Conservation (phyloP, 306 rosid genomes). For the Dalbergia cochinchinensis region DNA sequence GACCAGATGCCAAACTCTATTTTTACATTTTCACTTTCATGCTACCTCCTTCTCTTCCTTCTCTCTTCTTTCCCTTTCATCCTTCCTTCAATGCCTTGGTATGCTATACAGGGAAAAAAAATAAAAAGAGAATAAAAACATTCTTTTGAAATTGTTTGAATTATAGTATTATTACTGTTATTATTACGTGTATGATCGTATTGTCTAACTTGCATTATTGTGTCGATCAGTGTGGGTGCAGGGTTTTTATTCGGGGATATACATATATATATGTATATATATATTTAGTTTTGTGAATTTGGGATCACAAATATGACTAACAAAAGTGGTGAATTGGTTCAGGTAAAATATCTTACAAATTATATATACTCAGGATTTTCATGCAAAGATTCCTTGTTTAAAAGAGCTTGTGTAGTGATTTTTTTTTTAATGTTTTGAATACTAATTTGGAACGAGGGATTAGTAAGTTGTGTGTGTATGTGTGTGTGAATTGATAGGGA, state of each 20-base stretch:
- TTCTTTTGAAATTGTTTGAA: background rate
- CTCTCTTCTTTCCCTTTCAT: no score
- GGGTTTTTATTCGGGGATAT: conserved; percentile 42
- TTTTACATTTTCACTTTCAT: no score
- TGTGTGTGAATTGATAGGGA: background rate
- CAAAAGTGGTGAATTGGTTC: conserved; percentile 58
- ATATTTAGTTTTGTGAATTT: conserved; percentile 50
- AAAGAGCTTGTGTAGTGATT: background rate
- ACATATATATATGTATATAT: background rate
- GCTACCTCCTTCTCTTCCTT: no score
- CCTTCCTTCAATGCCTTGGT: conserved; percentile 12
- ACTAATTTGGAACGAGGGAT: background rate
- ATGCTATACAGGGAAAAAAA: background rate
- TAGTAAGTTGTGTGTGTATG: background rate
- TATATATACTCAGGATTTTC: background rate
- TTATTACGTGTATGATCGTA: background rate
- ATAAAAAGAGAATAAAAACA: background rate
- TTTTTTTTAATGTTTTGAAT: background rate
- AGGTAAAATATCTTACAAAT: conserved; percentile 52
- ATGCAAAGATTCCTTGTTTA: background rate
- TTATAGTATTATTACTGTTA: background rate
- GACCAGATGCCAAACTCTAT: no score
- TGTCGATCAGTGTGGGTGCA: conserved; percentile 44
- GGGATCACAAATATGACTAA: conserved; percentile 65
- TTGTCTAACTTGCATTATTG: conserved; percentile 42